These are phyloP conservation scores for Erodium trifolium DNA, from an alignment of 441 rosid genomes.

Conservation along the genomic window DNA sequence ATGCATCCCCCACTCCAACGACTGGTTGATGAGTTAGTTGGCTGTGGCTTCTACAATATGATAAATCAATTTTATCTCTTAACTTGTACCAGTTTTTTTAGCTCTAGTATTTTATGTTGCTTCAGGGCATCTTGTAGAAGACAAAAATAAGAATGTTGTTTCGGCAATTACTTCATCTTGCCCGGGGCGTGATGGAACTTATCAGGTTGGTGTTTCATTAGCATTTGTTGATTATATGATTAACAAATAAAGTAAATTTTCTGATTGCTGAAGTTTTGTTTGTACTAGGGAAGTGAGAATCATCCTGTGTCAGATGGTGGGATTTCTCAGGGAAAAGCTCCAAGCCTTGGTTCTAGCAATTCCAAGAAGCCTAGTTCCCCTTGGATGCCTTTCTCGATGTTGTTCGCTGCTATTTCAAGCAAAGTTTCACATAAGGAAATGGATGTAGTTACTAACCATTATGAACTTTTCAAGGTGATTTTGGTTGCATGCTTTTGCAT, in stretches of 20 bases:
- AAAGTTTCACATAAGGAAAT: slow-evolving; percentile 52
- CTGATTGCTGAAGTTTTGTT: slow-evolving; percentile 12
- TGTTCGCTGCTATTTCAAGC: slow-evolving; percentile 71
- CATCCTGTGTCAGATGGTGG: slow-evolving; percentile 17
- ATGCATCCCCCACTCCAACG: slow-evolving; percentile 29
- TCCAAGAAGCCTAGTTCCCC: slow-evolving; percentile 72
- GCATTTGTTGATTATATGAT: background rate
- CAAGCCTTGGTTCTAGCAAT: slow-evolving; percentile 48
- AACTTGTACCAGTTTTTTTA: background rate
- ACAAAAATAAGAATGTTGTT: slow-evolving; percentile 8
- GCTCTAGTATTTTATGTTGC: slow-evolving; percentile 7
- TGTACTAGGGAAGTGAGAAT: slow-evolving; percentile 26
- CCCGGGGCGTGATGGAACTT: slow-evolving; percentile 36
- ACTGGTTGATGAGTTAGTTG: slow-evolving; percentile 41
- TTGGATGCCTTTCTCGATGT: slow-evolving; percentile 81
- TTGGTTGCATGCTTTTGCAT: background rate
- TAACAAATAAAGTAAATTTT: background rate
- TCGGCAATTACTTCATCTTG: slow-evolving; percentile 35
- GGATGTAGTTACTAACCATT: slow-evolving; percentile 42
- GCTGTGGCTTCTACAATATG: slow-evolving; percentile 26
- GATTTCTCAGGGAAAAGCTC: slow-evolving; percentile 35
- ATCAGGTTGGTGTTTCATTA: slow-evolving; percentile 28
- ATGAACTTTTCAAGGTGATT: slow-evolving; percentile 61
- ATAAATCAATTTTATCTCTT: slow-evolving; percentile 6
- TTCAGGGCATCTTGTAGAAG: slow-evolving; percentile 19